A percentile compares a stretch with the other conserved stretches of the same genome.
Evolutionary conservation across 805 yeast species (phyloP).

Genomic region (Lipomyces yamadae): DNA sequence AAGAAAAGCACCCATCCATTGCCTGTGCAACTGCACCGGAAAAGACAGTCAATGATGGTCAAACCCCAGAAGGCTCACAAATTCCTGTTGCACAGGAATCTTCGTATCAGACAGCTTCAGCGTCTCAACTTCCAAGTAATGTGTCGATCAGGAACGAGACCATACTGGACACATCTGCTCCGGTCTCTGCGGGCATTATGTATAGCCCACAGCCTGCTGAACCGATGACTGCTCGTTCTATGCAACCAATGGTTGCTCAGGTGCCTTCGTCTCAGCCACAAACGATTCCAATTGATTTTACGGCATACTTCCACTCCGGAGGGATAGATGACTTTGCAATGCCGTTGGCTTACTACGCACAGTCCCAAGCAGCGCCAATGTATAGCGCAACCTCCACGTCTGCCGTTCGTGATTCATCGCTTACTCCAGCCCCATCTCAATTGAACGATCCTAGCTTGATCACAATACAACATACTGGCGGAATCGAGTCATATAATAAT

Average conservation of each 20-base stretch:
- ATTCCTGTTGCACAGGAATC: background rate
- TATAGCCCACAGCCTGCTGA: background rate
- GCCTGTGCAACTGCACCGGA: conserved; percentile 32
- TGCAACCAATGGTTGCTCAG: conserved; percentile 3
- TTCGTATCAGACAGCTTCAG: background rate
- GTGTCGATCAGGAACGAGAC: background rate
- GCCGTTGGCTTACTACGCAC: conserved; percentile 2
- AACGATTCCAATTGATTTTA: conserved; percentile 26
- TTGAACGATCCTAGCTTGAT: background rate
- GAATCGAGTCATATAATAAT: background rate
- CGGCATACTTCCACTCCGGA: conserved; percentile 32
- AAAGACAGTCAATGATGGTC: conserved; percentile 3
- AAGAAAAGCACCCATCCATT: conserved; percentile 27
- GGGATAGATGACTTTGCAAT: conserved; percentile 12
- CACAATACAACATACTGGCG: background rate
- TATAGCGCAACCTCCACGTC: background rate
- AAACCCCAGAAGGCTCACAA: background rate
- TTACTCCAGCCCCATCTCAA: conserved; percentile 6
- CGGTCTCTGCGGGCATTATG: background rate
- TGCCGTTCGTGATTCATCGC: background rate
- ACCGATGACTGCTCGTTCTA: background rate
- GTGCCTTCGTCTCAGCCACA: background rate
- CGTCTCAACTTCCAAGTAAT: background rate
- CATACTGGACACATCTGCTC: background rate
- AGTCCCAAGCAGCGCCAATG: background rate